Conservation (phyloP, 2,329 filamentous ascomycete genomes). For the Beauveria australis region DNA sequence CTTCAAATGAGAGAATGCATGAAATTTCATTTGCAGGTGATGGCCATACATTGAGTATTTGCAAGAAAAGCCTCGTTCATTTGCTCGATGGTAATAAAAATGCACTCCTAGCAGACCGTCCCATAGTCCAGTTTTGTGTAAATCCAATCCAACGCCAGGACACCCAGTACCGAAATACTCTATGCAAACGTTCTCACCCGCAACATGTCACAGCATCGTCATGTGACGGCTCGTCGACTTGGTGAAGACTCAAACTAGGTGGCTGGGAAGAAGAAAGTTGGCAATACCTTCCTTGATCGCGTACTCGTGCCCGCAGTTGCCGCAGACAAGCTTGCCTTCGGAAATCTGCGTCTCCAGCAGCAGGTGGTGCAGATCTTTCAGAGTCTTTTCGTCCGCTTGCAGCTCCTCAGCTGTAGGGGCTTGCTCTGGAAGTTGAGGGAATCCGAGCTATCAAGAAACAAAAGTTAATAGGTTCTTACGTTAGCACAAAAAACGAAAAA, state of each 20-base stretch:
- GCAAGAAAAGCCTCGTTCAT: neutral
- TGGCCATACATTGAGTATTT: neutral
- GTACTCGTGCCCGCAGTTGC: slow-evolving; percentile 88
- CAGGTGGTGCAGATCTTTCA: slow-evolving; percentile 71
- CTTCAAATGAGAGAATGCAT: neutral
- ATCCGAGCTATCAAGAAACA: slow-evolving; percentile 54
- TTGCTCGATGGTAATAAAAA: neutral
- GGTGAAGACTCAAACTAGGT: slow-evolving; percentile 55
- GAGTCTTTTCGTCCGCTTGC: slow-evolving; percentile 57
- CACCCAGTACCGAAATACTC: neutral
- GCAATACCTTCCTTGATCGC: slow-evolving; percentile 91
- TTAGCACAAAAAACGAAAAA: neutral
- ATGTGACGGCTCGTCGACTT: neutral
- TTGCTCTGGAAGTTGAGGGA: slow-evolving; percentile 60
- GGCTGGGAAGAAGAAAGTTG: slow-evolving; percentile 89
- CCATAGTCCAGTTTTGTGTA: neutral
- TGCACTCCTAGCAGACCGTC: neutral
- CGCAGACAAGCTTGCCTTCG: slow-evolving; percentile 84
- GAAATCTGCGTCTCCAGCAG: slow-evolving; percentile 84
- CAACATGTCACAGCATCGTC: neutral
- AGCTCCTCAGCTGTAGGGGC: slow-evolving; percentile 56
- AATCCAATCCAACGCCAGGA: slow-evolving; percentile 4
- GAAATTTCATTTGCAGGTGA: neutral
- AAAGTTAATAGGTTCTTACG: neutral
- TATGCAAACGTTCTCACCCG: neutral